phyloP scores from a whole-genome alignment of 1,284 basidiomycete species.

The Pholiota adiposa region DNA sequence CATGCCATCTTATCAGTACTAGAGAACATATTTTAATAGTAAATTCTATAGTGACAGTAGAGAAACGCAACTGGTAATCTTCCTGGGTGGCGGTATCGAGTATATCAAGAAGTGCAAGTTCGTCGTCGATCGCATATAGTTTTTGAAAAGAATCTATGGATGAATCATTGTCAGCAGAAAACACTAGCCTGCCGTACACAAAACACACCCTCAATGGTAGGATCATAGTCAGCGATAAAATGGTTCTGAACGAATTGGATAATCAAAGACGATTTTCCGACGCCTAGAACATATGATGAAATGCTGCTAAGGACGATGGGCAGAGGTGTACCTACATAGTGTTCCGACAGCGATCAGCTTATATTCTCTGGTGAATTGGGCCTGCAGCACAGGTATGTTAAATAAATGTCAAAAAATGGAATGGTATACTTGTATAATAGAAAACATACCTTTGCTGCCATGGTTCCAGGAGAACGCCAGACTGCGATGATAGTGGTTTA shows the following conservation, averaged over 20 bases:
- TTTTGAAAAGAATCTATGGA: constrained; percentile 91
- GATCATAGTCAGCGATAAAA: constrained; percentile 98
- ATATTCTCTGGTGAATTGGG: constrained; percentile 93
- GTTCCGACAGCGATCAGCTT: constrained; percentile 98
- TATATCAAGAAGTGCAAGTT: constrained; percentile 96
- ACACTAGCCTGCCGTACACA: not conserved
- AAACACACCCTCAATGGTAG: constrained; percentile 87
- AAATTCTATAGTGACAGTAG: too few species aligned
- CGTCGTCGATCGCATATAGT: constrained; percentile 97
- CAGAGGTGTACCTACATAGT: constrained; percentile 92
- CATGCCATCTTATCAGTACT: too few species aligned
- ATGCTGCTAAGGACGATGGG: constrained; percentile 20
- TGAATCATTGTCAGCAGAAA: constrained; percentile 2
- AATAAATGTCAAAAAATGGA: too few species aligned
- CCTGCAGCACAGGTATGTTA: constrained; percentile 48
- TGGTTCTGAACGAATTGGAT: constrained; percentile 98
- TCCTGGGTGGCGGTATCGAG: constrained; percentile 99
- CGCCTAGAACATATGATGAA: constrained; percentile 58
- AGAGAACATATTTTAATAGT: too few species aligned
- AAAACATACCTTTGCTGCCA: too few species aligned
- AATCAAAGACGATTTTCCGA: constrained; percentile 95
- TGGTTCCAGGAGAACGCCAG: too few species aligned
- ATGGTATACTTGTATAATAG: too few species aligned
- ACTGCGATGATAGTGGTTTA: too few species aligned
- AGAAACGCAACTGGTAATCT: constrained; percentile 78